Base-by-base conservation (phyloP, 768 basidiomycete genomes). In the Peribolospora kevripleyi region DNA sequence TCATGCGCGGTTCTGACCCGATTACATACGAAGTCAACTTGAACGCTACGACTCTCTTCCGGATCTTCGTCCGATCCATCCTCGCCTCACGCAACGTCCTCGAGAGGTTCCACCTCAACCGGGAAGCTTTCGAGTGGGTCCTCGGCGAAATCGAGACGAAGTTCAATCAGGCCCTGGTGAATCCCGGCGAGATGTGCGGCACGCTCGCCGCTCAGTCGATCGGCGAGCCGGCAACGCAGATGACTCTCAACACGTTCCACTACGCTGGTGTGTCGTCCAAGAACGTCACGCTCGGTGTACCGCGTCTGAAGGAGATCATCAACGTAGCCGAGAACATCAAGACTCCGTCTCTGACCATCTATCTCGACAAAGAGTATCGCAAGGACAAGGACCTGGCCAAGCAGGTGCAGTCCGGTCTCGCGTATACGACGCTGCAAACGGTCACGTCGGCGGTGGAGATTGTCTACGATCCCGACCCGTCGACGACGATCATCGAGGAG, bases 211-310 rank as follows among this genome's bases (percentile, higher is more conserved):
- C 93, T 0, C 93, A 98, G 70, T 97, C 93, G 0, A 98, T 97
- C 60, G 93, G 93, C 68, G 93, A 97, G 72, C 93, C 93, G 0
- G 93, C 93, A 4, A 98, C 93, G 0, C 93, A 98, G 70, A 97
- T 98, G 93, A 97, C 93, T 5, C 69, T 98, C 56, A 98, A 98
- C 68, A 97, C 91, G 0, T 98, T 97, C 84, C 93, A 98, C 70
- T 97, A 95, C 67, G 93, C 93, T 58, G 93, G 93, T 80, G 93
- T 98, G 37, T 91, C 93, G n/a, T 87, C 84, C 65, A 97, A 97
- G 71, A 95, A 93, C 69, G 93, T 98, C 51, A 98, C 93, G 0
- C 84, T 97, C 57, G 93, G 93, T 80, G 93, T 98, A 2, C 93
- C 93, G 2, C 90, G 93, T 68, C 68, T 98, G 60, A 97, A 97